phyloP scores from a whole-genome alignment of 306 rosid species.

The Alnus rubra region DNA sequence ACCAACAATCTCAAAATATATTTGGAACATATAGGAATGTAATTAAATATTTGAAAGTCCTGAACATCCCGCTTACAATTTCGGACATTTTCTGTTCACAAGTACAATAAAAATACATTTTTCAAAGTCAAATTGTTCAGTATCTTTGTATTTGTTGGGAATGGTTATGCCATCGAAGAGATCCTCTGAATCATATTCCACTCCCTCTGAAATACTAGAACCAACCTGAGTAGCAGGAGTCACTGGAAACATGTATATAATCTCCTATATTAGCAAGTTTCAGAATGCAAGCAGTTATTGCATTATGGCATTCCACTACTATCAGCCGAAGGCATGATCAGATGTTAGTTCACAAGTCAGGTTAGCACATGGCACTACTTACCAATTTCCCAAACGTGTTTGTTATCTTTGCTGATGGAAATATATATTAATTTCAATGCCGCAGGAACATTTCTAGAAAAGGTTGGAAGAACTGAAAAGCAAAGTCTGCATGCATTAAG shows the following conservation, averaged over 20 bases:
- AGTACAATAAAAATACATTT: neutral
- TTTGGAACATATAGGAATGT: too few species aligned
- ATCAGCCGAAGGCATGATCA: neutral
- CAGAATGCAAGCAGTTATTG: neutral
- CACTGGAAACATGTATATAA: neutral
- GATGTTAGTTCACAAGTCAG: slow-evolving; percentile 19
- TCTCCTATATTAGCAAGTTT: neutral
- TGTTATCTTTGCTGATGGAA: slow-evolving; percentile 88
- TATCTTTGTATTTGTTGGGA: neutral
- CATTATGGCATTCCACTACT: neutral
- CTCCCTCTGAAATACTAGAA: neutral
- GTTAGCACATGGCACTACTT: slow-evolving; percentile 21
- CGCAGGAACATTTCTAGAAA: slow-evolving; percentile 94
- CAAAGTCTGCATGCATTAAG: slow-evolving; percentile 24
- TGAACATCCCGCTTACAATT: neutral
- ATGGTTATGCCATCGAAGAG: neutral
- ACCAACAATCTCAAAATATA: too few species aligned
- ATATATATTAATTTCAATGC: slow-evolving; percentile 57
- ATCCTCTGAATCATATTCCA: neutral
- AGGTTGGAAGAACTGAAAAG: slow-evolving; percentile 86
- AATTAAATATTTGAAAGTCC: neutral
- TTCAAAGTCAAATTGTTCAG: neutral
- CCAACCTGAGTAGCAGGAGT: neutral
- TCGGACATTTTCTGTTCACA: neutral
- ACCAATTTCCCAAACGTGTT: slow-evolving; percentile 95